Percentiles rank a stretch among this genome's conserved stretches.
Evolutionary conservation across 371 early-diverging fungal species (phyloP).

Genomic region (Rhizomucor miehei): DNA sequence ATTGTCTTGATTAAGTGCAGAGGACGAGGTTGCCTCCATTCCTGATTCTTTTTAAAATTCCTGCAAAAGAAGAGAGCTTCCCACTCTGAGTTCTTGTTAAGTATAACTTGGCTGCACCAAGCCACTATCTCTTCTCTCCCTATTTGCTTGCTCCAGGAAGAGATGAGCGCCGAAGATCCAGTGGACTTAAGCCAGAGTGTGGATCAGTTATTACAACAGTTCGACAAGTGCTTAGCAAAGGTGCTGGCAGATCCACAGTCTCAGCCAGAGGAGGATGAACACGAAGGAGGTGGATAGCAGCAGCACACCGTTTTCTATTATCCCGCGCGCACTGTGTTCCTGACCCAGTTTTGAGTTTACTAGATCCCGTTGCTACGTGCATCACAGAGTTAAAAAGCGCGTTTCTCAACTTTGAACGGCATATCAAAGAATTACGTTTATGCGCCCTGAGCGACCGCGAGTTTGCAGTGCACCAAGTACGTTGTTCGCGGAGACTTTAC

Average conservation of each 20-base stretch:
- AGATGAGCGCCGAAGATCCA: too few species aligned
- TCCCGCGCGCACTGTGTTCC: background rate
- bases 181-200: too few species aligned
- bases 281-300: background rate
- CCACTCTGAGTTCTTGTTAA: too few species aligned
- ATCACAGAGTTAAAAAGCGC: slow-evolving; percentile 16
- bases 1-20: too few species aligned
- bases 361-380: slow-evolving; percentile 7
- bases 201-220: slow-evolving; percentile 16
- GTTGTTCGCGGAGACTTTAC: background rate
- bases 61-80: too few species aligned
- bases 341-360: background rate
- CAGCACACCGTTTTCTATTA: background rate
- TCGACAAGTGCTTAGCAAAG: slow-evolving; percentile 31
- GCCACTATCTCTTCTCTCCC: too few species aligned
- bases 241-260: slow-evolving; percentile 27
- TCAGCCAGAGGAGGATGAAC: slow-evolving; percentile 7
- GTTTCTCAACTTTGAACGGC: slow-evolving; percentile 26
- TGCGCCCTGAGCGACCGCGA: slow-evolving; percentile 23
- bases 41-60: slow-evolving; percentile 2
- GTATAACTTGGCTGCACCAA: too few species aligned
- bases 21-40: too few species aligned
- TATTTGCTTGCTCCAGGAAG: too few species aligned
- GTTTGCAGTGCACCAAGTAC: slow-evolving; percentile 28
- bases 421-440: slow-evolving; percentile 25